Conservation (phyloP, 768 basidiomycete genomes). For the Candolleomyces aberdarensis region DNA sequence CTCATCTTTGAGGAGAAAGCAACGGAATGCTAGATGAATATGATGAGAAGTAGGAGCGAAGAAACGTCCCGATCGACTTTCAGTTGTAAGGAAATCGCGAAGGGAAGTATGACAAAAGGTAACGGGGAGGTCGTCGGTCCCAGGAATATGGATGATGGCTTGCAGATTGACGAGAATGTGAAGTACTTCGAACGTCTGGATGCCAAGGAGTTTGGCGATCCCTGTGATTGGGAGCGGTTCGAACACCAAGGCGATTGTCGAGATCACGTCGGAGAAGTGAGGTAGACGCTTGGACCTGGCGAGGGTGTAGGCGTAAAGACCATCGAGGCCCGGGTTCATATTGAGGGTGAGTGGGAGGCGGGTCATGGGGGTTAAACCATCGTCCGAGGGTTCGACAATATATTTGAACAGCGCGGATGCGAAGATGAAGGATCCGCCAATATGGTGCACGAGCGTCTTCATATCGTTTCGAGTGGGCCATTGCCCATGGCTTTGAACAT, state of each 20-base stretch:
- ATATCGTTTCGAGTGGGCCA: too few relatives aligned
- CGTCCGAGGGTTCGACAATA: background rate
- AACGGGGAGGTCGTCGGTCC: background rate
- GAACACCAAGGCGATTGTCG: background rate
- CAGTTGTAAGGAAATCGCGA: background rate
- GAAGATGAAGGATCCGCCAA: slow-evolving; percentile 19
- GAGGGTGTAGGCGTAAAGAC: background rate
- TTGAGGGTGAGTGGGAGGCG: background rate
- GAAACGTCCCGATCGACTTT: background rate
- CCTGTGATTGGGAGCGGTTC: background rate
- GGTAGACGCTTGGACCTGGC: background rate
- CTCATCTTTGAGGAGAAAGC: too few relatives aligned
- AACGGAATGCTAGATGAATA: too few relatives aligned
- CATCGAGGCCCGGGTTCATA: background rate
- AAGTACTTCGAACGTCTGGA: background rate
- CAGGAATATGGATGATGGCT: background rate
- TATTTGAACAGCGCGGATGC: background rate
- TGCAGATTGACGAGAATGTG: background rate
- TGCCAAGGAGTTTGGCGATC: background rate
- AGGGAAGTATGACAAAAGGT: background rate
- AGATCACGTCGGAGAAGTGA: background rate
- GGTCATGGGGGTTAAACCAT: background rate
- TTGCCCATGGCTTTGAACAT: too few relatives aligned
- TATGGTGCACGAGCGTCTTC: too few relatives aligned
- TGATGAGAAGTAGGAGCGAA: background rate